Conservation (phyloP, 192 early-diverging fungal genomes). For the Coemansia sp. region DNA sequence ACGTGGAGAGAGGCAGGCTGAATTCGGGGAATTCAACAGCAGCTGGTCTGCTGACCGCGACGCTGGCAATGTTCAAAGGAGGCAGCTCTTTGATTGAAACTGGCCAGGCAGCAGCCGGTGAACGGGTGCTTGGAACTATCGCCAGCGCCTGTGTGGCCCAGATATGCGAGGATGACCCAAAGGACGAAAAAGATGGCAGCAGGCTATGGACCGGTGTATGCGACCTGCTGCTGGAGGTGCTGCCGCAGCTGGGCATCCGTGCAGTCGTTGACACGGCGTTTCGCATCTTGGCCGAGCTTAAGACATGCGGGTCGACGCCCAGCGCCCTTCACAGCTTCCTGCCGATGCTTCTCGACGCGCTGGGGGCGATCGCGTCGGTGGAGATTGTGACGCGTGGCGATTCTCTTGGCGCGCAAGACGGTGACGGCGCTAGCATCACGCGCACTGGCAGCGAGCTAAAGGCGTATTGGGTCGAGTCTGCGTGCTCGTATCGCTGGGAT, state of each 20-base stretch:
- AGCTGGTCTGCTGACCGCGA: constrained; percentile 1
- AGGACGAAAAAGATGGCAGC: constrained; percentile 1
- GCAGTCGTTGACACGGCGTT: constrained; percentile 34
- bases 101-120: constrained; percentile 3
- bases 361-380: constrained; percentile 31
- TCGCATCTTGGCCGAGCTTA: constrained; percentile 39
- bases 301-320: constrained; percentile 25
- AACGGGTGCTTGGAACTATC: constrained; percentile 6
- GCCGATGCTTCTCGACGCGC: constrained; percentile 40
- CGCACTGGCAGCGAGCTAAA: constrained; percentile 29
- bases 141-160: constrained; percentile 29
- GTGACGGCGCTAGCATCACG: constrained; percentile 7
- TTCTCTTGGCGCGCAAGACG: not conserved
- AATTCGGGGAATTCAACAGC: not conserved
- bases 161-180: constrained; percentile 34
- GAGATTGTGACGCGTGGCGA: constrained; percentile 18
- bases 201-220: constrained; percentile 17
- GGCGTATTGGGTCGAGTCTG: constrained; percentile 42
- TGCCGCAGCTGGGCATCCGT: constrained; percentile 27
- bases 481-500: constrained; percentile 42
- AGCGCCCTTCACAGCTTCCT: constrained; percentile 9
- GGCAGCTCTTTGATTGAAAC: constrained; percentile 23
- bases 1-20: constrained; percentile 3
- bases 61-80: constrained; percentile 15
- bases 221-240: constrained; percentile 23